These are phyloP conservation scores for Aphanomyces euteiches DNA, from an alignment of 352 stramenopile genomes.

Conservation along the genomic window DNA sequence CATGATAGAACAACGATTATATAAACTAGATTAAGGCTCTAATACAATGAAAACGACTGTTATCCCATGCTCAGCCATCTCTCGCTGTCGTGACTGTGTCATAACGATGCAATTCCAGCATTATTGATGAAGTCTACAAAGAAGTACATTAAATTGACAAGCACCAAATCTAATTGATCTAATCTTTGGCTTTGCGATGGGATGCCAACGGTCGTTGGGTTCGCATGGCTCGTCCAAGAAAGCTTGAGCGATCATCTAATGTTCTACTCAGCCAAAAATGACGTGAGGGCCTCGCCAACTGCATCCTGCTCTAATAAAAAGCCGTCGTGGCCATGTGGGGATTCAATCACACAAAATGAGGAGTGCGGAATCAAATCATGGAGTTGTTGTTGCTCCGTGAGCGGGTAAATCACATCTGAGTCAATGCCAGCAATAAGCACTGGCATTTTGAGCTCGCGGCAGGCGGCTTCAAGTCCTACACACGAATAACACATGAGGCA, in stretches of 20 bases:
- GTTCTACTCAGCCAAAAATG: constrained; percentile 44
- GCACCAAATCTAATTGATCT: too few species aligned
- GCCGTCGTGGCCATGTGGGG: constrained; percentile 92
- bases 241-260: neutral
- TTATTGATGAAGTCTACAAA: too few species aligned
- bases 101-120: too few species aligned
- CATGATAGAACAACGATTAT: too few species aligned
- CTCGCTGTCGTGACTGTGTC: too few species aligned
- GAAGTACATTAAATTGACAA: too few species aligned
- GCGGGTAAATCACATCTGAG: constrained; percentile 93
- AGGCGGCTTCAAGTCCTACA: constrained; percentile 49
- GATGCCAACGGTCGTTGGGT: neutral
- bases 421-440: constrained; percentile 92
- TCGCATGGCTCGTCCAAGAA: neutral
- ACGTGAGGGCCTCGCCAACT: constrained; percentile 64
- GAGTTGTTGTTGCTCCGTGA: constrained; percentile 90
- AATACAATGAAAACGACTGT: too few species aligned
- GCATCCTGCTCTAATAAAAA: constrained; percentile 95
- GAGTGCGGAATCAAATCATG: constrained; percentile 73
- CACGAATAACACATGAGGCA: constrained; percentile 41
- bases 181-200: too few species aligned
- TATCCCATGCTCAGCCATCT: too few species aligned
- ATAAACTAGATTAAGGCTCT: too few species aligned
- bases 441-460: constrained; percentile 58
- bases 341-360: constrained; percentile 86